Conservation (phyloP, 2,329 filamentous ascomycete genomes). For the Nectriaceae sp. region DNA sequence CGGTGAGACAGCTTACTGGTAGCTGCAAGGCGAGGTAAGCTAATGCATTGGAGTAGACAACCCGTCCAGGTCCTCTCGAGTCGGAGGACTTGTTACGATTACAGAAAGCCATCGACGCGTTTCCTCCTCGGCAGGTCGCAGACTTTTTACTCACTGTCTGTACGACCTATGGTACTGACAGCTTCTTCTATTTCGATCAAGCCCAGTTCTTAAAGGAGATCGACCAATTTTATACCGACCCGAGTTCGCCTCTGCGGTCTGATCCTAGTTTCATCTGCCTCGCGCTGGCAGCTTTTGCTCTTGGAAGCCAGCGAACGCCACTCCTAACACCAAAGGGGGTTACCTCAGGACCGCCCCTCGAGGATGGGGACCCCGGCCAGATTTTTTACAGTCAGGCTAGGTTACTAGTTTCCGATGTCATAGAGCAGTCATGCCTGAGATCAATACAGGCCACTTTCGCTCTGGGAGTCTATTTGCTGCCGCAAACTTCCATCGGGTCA, state of each 20-base stretch:
- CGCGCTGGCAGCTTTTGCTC: slow-evolving; percentile 27
- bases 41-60: slow-evolving; percentile 13
- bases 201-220: slow-evolving; percentile 25
- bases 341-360: background rate
- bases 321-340: slow-evolving; percentile 27
- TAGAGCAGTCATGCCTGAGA: slow-evolving; percentile 33
- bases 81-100: slow-evolving; percentile 19
- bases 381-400: slow-evolving; percentile 33
- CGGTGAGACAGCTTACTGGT: slow-evolving; percentile 7
- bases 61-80: slow-evolving; percentile 16
- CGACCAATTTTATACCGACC: slow-evolving; percentile 26
- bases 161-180: slow-evolving; percentile 28
- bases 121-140: slow-evolving; percentile 28
- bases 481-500: slow-evolving; percentile 34
- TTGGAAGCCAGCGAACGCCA: slow-evolving; percentile 37
- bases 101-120: slow-evolving; percentile 22
- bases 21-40: no score
- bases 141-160: slow-evolving; percentile 32
- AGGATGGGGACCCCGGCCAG: slow-evolving; percentile 28
- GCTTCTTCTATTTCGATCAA: slow-evolving; percentile 35
- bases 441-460: slow-evolving; percentile 36
- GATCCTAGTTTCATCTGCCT: slow-evolving; percentile 30
- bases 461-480: slow-evolving; percentile 38
- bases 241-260: slow-evolving; percentile 15
- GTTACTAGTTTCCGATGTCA: slow-evolving; percentile 33